A percentile compares a stretch with the other conserved stretches of the same genome.
Conservation (phyloP, 192 early-diverging fungal genomes). For the Mortierella antarctica region DNA sequence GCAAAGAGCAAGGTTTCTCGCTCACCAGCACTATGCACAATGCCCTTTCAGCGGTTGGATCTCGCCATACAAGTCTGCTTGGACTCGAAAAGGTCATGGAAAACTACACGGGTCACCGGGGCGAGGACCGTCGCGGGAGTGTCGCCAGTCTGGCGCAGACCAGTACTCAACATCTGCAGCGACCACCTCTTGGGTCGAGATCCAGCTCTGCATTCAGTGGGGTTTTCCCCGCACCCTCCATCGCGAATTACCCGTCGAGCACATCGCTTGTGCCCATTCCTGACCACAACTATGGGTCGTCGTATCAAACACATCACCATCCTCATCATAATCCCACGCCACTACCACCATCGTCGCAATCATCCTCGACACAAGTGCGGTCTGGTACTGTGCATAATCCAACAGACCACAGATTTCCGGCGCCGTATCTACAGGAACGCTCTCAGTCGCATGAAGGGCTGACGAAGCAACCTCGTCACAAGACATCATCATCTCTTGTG, state of each 20-base stretch:
- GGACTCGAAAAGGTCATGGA: conserved; percentile 38
- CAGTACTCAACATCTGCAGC: not conserved
- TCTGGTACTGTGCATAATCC: not conserved
- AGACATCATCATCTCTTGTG: conserved; percentile 10
- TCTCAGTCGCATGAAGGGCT: conserved; percentile 20
- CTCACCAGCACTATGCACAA: conserved; percentile 31
- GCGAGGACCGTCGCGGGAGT: conserved; percentile 30
- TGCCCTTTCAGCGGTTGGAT: conserved; percentile 48
- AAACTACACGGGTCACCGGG: not conserved
- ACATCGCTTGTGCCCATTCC: conserved; percentile 22
- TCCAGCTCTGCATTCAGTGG: conserved; percentile 34
- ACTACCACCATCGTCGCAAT: not conserved
- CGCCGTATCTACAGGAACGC: conserved; percentile 31
- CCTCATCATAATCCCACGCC: not conserved
- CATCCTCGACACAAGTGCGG: conserved; percentile 1
- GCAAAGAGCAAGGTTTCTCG: conserved; percentile 23
- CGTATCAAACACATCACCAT: conserved; percentile 15
- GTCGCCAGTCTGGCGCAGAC: conserved; percentile 25
- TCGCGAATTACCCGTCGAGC: conserved; percentile 29
- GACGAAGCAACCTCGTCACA: conserved; percentile 21
- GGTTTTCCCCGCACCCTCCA: conserved; percentile 16
- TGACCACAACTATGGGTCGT: conserved; percentile 36
- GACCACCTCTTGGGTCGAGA: conserved; percentile 29
- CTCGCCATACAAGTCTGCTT: conserved; percentile 53
- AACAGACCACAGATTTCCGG: conserved; percentile 21